A percentile compares a stretch with the other conserved stretches of the same genome.
Evolutionary conservation across 768 basidiomycete species (phyloP).

Genomic region (Collybiopsis luxurians): DNA sequence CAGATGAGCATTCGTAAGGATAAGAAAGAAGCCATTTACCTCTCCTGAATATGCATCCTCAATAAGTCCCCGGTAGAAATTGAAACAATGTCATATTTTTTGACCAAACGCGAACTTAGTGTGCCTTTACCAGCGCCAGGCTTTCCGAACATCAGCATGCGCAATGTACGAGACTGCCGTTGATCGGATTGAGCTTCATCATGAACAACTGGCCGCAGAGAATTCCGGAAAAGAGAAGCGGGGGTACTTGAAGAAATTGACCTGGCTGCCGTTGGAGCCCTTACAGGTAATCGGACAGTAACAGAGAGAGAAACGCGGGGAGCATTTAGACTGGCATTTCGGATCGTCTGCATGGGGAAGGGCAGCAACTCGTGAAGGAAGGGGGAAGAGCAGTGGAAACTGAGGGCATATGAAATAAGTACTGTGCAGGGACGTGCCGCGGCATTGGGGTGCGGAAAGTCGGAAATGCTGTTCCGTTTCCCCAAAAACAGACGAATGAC

Average conservation of each 20-base stretch:
- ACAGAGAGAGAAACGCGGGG: neutral
- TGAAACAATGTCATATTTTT: slow-evolving; percentile 76
- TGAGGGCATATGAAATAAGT: neutral
- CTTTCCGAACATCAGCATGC: slow-evolving; percentile 79
- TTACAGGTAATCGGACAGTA: neutral
- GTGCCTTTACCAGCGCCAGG: slow-evolving; percentile 90
- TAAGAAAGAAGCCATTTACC: slow-evolving; percentile 30
- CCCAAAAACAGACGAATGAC: neutral
- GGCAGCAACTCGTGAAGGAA: neutral
- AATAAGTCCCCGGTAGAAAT: slow-evolving; percentile 85
- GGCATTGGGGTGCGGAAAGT: neutral
- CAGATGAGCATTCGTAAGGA: neutral
- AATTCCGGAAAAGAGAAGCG: slow-evolving; percentile 4
- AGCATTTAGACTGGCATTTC: slow-evolving; percentile 2
- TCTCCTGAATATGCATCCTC: slow-evolving; percentile 76
- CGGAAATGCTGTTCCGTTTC: neutral
- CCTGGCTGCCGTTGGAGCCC: neutral
- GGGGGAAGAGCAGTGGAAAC: neutral
- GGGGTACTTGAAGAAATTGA: neutral
- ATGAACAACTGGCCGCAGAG: slow-evolving; percentile 5
- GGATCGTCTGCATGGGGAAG: slow-evolving; percentile 1
- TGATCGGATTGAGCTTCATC: slow-evolving; percentile 68
- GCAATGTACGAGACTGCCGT: slow-evolving; percentile 83
- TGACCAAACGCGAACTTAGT: slow-evolving; percentile 67
- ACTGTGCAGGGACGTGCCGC: neutral